These are phyloP conservation scores for Mycena indigotica DNA, from an alignment of 768 basidiomycete genomes.

Conservation along the genomic window DNA sequence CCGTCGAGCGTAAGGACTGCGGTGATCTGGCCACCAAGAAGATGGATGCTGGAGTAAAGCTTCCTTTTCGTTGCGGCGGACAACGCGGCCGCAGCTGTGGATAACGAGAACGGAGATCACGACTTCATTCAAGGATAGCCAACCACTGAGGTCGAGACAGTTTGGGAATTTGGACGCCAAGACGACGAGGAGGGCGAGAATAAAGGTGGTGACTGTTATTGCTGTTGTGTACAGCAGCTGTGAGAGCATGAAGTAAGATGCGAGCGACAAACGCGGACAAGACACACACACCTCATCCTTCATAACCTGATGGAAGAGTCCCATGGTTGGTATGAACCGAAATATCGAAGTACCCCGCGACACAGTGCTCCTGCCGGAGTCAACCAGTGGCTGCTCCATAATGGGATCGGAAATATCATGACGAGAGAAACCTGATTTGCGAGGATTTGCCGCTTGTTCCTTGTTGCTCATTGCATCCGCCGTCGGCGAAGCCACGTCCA, in stretches of 20 bases:
- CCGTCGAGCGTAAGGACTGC: slow-evolving; percentile 26
- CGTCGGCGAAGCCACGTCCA: background rate
- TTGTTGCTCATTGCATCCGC: slow-evolving; percentile 1
- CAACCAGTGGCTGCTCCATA: slow-evolving; percentile 14
- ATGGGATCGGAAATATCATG: slow-evolving; percentile 9
- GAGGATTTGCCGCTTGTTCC: slow-evolving; percentile 2
- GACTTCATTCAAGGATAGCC: slow-evolving; percentile 59
- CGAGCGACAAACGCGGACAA: background rate
- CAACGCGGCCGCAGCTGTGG: slow-evolving; percentile 61
- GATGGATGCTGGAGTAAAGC: slow-evolving; percentile 51
- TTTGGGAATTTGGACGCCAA: slow-evolving; percentile 52
- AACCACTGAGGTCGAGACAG: slow-evolving; percentile 48
- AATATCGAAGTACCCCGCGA: slow-evolving; percentile 29
- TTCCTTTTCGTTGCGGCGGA: slow-evolving; percentile 63
- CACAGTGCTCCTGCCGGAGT: background rate
- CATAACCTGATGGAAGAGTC: slow-evolving; percentile 57
- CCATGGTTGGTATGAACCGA: slow-evolving; percentile 53
- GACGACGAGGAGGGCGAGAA: slow-evolving; percentile 50
- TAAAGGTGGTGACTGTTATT: slow-evolving; percentile 50
- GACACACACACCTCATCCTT: slow-evolving; percentile 57
- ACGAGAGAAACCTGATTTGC: slow-evolving; percentile 2
- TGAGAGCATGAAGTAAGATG: background rate
- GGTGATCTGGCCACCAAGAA: slow-evolving; percentile 39
- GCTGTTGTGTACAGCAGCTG: slow-evolving; percentile 59
- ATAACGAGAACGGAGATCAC: slow-evolving; percentile 57